These are phyloP conservation scores for Penicillium sp. DNA, from an alignment of 2,329 filamentous ascomycete species.

Conservation along the genomic window DNA sequence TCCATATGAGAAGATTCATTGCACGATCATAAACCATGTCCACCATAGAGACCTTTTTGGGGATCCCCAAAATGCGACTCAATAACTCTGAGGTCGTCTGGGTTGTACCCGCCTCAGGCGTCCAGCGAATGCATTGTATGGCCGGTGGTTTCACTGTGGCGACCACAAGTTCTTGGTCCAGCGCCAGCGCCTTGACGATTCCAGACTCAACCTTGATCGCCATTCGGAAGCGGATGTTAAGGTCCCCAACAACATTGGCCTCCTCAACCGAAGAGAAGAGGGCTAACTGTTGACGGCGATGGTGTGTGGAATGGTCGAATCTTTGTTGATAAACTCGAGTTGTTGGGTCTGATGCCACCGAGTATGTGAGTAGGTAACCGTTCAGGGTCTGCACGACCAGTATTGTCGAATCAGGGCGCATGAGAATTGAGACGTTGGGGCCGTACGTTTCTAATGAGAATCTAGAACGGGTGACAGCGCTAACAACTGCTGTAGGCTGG, in stretches of 20 bases:
- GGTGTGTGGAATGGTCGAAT: conserved; percentile 54
- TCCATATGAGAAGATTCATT: conserved; percentile 94
- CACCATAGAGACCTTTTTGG: conserved; percentile 68
- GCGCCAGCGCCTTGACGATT: conserved; percentile 78
- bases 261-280: conserved; percentile 70
- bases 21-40: conserved; percentile 93
- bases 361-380: conserved; percentile 92
- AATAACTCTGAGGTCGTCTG: conserved; percentile 90
- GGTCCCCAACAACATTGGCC: conserved; percentile 74
- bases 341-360: conserved; percentile 76
- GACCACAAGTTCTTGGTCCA: conserved; percentile 90
- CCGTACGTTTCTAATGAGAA: conserved; percentile 80
- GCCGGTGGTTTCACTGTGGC: conserved; percentile 87
- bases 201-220: conserved; percentile 97
- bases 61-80: conserved; percentile 79
- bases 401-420: conserved; percentile 88
- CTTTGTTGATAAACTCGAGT: conserved; percentile 80
- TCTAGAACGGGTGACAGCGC: conserved; percentile 75
- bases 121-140: conserved; percentile 96
- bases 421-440: conserved; percentile 73
- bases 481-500: conserved; percentile 83
- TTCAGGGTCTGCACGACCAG: conserved; percentile 82
- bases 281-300: conserved; percentile 45
- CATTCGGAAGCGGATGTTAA: conserved; percentile 90
- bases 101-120: conserved; percentile 71